These are phyloP conservation scores for Penicillium argentinense DNA, from an alignment of 495 filamentous ascomycete species.

Conservation along the genomic window DNA sequence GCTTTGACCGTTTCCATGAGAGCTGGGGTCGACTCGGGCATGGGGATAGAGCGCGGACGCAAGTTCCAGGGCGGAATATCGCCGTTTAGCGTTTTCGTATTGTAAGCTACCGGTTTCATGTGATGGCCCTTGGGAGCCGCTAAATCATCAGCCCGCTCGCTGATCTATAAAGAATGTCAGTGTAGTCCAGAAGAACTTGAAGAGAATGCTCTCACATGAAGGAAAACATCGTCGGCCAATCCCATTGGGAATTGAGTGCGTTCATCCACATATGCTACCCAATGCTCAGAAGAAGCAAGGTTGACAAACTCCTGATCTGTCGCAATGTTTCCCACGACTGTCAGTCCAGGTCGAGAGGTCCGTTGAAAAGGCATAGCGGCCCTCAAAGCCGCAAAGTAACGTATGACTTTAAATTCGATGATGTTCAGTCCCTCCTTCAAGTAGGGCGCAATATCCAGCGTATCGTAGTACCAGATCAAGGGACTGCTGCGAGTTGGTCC, in stretches of 20 bases:
- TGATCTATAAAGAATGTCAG: conserved; percentile 25
- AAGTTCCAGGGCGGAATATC: conserved; percentile 38
- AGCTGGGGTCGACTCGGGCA: conserved; percentile 25
- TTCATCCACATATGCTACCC: conserved; percentile 28
- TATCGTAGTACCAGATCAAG: conserved; percentile 42
- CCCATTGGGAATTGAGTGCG: conserved; percentile 33
- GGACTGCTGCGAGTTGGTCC: conserved; percentile 35
- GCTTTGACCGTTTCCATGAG: conserved; percentile 20
- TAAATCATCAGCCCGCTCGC: conserved; percentile 30
- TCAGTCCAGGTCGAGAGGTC: conserved; percentile 34
- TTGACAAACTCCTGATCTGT: conserved; percentile 15
- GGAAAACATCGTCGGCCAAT: conserved; percentile 37
- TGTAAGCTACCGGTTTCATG: conserved; percentile 22
- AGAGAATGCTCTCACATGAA: conserved; percentile 31
- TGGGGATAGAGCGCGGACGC: conserved; percentile 31
- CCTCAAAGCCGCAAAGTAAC: conserved; percentile 30
- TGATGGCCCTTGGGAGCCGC: background rate
- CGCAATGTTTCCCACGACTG: conserved; percentile 26
- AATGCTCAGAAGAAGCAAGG: conserved; percentile 19
- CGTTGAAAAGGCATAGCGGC: conserved; percentile 38
- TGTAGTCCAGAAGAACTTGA: background rate
- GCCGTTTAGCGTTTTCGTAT: conserved; percentile 34
- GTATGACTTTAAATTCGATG: conserved; percentile 28
- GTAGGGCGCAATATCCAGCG: conserved; percentile 34
- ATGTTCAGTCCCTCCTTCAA: conserved; percentile 29